Evolutionary conservation across 257 asterid genomes (phyloP).

Genomic region (Fraxinus quadrangulata): DNA sequence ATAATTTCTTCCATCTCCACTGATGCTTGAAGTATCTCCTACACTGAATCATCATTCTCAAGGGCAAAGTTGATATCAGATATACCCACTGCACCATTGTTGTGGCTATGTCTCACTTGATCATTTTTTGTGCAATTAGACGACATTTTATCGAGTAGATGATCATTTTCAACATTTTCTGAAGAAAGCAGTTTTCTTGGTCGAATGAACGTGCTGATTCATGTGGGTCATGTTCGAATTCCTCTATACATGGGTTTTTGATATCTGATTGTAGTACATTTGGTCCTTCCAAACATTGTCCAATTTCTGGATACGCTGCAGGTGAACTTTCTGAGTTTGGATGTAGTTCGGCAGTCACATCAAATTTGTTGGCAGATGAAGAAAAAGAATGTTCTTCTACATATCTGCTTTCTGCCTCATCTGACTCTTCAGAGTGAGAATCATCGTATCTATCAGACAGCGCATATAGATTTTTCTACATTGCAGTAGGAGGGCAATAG

Average conservation of each 20-base stretch:
- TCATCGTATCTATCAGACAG: constrained; percentile 41
- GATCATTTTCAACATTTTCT: constrained; percentile 11
- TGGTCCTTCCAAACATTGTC: constrained; percentile 19
- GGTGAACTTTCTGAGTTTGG: constrained; percentile 45
- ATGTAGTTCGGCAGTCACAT: constrained; percentile 34
- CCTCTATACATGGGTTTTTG: not conserved
- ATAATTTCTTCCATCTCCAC: constrained; percentile 46
- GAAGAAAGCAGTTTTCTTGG: constrained; percentile 13
- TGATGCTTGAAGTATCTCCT: constrained; percentile 49
- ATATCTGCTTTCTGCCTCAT: constrained; percentile 85
- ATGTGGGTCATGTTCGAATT: not conserved
- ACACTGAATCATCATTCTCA: constrained; percentile 41
- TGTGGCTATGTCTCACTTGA: constrained; percentile 5
- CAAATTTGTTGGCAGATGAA: constrained; percentile 39
- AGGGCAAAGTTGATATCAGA: constrained; percentile 30
- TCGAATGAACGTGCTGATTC: not conserved
- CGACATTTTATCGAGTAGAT: too few relatives aligned
- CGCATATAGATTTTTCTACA: constrained; percentile 42
- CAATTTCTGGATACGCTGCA: constrained; percentile 28
- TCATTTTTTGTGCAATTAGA: not conserved
- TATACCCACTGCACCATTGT: constrained; percentile 18
- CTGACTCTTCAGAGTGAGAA: constrained; percentile 69
- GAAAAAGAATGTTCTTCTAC: constrained; percentile 50
- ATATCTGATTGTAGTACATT: constrained; percentile 14
- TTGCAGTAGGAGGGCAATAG: constrained; percentile 19